Evolutionary conservation across 495 filamentous ascomycete genomes (phyloP).

Genomic region (Hypoxylon trugodes): DNA sequence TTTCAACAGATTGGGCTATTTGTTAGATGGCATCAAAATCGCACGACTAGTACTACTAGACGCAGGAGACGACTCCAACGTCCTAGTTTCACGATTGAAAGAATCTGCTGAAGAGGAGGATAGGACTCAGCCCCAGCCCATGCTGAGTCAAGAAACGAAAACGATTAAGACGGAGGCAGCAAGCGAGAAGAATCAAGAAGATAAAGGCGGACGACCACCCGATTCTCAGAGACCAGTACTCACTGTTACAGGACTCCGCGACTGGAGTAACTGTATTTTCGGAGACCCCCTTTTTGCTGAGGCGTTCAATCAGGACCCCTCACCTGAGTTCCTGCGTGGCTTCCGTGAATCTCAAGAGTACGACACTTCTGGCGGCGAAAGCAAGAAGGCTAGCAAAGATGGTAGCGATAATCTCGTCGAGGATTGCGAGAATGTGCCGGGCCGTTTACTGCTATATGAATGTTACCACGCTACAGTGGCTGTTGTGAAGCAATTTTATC

Average conservation of each 20-base stretch:
- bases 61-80: slow-evolving; percentile 44
- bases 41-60: slow-evolving; percentile 51
- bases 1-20: slow-evolving; percentile 47
- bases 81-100: slow-evolving; percentile 41
- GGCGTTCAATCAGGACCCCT: slow-evolving; percentile 56
- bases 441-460: slow-evolving; percentile 57
- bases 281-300: slow-evolving; percentile 66
- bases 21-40: slow-evolving; percentile 50
- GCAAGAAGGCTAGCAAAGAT: slow-evolving; percentile 2
- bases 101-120: slow-evolving; percentile 5
- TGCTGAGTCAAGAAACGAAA: neutral
- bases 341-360: slow-evolving; percentile 14
- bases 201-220: neutral
- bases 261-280: slow-evolving; percentile 65
- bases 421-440: slow-evolving; percentile 43
- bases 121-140: neutral
- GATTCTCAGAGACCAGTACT: slow-evolving; percentile 13
- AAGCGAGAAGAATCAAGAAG: neutral
- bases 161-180: neutral
- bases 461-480: slow-evolving; percentile 56
- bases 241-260: slow-evolving; percentile 46
- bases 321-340: slow-evolving; percentile 54
- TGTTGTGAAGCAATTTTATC: slow-evolving; percentile 59
- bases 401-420: slow-evolving; percentile 45
- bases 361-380: neutral